phyloP scores from a whole-genome alignment of 2,329 filamentous ascomycete genomes.

The Westerdykella ornata region DNA sequence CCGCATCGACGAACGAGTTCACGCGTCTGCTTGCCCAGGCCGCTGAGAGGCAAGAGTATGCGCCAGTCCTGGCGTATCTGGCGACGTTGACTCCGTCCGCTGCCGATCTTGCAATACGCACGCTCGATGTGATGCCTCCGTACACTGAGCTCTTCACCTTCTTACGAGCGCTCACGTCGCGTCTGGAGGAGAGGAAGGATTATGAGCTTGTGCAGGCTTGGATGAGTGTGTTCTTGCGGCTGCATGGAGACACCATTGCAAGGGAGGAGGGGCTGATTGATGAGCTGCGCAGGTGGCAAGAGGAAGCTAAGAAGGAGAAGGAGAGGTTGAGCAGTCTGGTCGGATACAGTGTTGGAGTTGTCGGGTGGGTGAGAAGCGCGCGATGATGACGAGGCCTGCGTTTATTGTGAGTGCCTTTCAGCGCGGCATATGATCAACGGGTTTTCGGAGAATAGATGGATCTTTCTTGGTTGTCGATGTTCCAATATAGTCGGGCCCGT shows the following conservation, averaged over 20 bases:
- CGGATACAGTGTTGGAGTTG: slow-evolving; percentile 80
- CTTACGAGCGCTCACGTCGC: slow-evolving; percentile 67
- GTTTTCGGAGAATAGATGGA: too few relatives aligned
- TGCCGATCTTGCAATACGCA: slow-evolving; percentile 85
- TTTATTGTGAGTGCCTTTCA: too few relatives aligned
- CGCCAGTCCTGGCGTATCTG: slow-evolving; percentile 67
- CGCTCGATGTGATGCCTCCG: slow-evolving; percentile 51
- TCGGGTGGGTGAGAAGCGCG: slow-evolving; percentile 64
- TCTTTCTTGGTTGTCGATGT: too few relatives aligned
- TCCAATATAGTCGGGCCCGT: too few relatives aligned
- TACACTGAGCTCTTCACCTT: slow-evolving; percentile 72
- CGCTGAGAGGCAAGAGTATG: slow-evolving; percentile 53
- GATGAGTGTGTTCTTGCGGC: slow-evolving; percentile 87
- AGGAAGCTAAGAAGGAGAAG: slow-evolving; percentile 64
- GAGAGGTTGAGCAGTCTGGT: slow-evolving; percentile 67
- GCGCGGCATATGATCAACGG: too few relatives aligned
- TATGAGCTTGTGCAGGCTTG: slow-evolving; percentile 94
- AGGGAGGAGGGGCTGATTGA: slow-evolving; percentile 48
- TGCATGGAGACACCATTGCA: slow-evolving; percentile 61
- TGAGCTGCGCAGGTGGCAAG: slow-evolving; percentile 63
- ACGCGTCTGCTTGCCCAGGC: slow-evolving; percentile 44
- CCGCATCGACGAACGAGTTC: slow-evolving; percentile 37
- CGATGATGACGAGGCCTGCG: slow-evolving; percentile 1
- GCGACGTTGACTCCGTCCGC: slow-evolving; percentile 76
- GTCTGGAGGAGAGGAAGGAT: slow-evolving; percentile 64